Evolutionary conservation across 306 rosid species (phyloP), one percentile per base, ranked within the genome.

Genomic region (Alnus rubra): DNA sequence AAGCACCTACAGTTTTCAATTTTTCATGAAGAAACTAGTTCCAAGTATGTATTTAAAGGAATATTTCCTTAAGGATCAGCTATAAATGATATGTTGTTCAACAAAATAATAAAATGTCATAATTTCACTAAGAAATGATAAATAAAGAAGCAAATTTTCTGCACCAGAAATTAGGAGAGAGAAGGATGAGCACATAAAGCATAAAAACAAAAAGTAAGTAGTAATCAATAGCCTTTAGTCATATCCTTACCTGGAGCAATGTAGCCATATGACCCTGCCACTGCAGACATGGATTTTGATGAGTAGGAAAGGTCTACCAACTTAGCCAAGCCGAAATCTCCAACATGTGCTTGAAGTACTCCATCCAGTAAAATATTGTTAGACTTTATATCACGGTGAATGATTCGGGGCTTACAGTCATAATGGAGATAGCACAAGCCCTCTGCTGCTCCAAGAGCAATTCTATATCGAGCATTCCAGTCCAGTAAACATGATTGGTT

Each of bases 251-350:
- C 97, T 73, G 97, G 97, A 58, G 97, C 97, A 82, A 92, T 92
- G 84, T 92, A 92, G 77, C 97, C 97, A 77, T 89, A 92, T 83
- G 97, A 92, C 74, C 97, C 97, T 19, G 94, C 97, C 78, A 92
- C 97, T 75, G 94, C 88, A 58, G 97, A 92, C 97, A 92, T 92
- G 80, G 97, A 92, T 77, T 89, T 92, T 44, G 97, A 89, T 42
- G 45, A 42, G 75, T 76, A 89, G 2, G 97, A 88, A 58, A 89
- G 78, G 31, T 92, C 97, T 33, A 92, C 84, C 88, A 92, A 73
- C 76, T 92, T 92, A 18, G 97, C 97, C 84, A 92, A 84, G 77
- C 98, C 98, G n/a, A 93, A 93, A 84, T 93, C 97, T 81, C 98
- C 98, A 53, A 93, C 98, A 72, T 88, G 92, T 45, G 97, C 92